Percentiles rank a stretch among this genome's conserved stretches.
These are phyloP conservation scores for Micractinium conductrix DNA, from an alignment of 139 green algal genomes.

Conservation along the genomic window DNA sequence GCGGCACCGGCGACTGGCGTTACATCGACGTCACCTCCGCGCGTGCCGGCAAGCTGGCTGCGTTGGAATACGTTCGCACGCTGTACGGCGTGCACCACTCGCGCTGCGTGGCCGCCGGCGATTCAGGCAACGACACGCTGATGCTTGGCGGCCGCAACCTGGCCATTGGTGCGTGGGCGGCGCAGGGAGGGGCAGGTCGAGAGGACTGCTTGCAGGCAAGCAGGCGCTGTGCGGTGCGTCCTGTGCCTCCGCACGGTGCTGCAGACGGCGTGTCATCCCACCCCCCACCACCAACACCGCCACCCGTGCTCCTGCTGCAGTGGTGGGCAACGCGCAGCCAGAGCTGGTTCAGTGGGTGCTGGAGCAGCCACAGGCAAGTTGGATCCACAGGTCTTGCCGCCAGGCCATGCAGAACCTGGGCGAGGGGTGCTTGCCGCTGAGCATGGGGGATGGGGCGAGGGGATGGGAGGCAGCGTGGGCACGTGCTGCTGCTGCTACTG, in stretches of 20 bases:
- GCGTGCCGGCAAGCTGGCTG: slow-evolving; percentile 83
- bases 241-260: neutral
- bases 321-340: slow-evolving; percentile 87
- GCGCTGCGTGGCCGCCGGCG: slow-evolving; percentile 86
- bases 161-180: slow-evolving; percentile 47
- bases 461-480: too few species aligned
- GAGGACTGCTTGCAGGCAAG: neutral
- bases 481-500: too few species aligned
- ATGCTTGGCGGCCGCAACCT: slow-evolving; percentile 80
- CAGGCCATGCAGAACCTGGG: too few species aligned
- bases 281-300: neutral
- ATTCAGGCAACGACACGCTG: slow-evolving; percentile 93
- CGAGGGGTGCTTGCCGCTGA: too few species aligned
- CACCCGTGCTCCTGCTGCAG: slow-evolving; percentile 1
- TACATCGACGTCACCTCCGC: slow-evolving; percentile 87
- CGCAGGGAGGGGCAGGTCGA: neutral
- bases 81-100: slow-evolving; percentile 64
- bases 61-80: slow-evolving; percentile 81
- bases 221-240: neutral
- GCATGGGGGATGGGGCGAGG: too few species aligned
- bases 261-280: neutral
- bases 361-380: slow-evolving; percentile 64
- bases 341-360: slow-evolving; percentile 77
- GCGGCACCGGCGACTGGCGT: slow-evolving; percentile 80
- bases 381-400: too few species aligned